Evolutionary conservation across 169 alveolate species (phyloP).

Genomic region (Eimeria praecox): DNA sequence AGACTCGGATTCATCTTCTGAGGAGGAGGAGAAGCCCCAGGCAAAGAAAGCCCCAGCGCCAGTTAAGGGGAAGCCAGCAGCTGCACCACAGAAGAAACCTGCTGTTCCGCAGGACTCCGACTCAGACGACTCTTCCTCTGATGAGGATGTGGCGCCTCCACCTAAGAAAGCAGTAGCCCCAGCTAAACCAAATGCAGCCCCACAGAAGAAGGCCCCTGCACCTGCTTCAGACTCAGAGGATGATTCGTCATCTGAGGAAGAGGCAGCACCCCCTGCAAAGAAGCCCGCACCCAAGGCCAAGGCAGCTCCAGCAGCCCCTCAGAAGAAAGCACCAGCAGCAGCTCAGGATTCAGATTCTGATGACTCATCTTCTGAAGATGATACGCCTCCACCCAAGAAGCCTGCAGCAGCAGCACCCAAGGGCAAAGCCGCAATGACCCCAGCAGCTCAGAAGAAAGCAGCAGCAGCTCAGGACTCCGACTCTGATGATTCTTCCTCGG

Average conservation of each 20-base stretch:
- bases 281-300: conserved; percentile 46
- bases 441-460: conserved; percentile 40
- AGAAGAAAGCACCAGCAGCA: conserved; percentile 50
- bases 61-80: conserved; percentile 8
- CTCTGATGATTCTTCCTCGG: conserved; percentile 40
- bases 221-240: conserved; percentile 47
- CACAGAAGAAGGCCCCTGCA: neutral
- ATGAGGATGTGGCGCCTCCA: conserved; percentile 5
- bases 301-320: conserved; percentile 28
- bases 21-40: conserved; percentile 25
- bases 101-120: conserved; percentile 25
- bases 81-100: conserved; percentile 31
- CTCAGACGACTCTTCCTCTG: conserved; percentile 40
- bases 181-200: conserved; percentile 11
- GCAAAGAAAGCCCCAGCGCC: conserved; percentile 5
- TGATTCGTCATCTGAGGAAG: conserved; percentile 39
- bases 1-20: conserved; percentile 50
- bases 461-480: conserved; percentile 23
- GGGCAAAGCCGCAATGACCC: conserved; percentile 4
- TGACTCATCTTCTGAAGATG: conserved; percentile 56
- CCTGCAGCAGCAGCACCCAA: conserved; percentile 17
- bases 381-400: neutral
- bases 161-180: conserved; percentile 14
- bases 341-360: conserved; percentile 30
- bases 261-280: conserved; percentile 51